A percentile compares a stretch with the other conserved stretches of the same genome.
Conservation (phyloP, 2,329 filamentous ascomycete species). For the Epichloe uncinata region DNA sequence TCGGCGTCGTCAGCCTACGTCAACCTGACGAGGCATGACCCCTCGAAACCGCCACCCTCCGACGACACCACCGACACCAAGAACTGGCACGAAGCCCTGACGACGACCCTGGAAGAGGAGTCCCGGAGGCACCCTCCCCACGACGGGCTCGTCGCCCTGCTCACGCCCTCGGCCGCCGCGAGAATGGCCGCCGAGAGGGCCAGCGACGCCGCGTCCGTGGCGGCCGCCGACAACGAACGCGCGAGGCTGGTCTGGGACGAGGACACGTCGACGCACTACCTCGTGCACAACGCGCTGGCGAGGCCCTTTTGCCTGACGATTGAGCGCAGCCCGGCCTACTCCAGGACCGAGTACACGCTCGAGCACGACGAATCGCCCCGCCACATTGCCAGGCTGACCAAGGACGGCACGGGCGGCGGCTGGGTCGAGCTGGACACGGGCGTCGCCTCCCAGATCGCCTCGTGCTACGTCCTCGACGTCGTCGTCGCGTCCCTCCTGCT, state of each 20-base stretch:
- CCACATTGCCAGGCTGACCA: constrained; percentile 46
- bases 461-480: constrained; percentile 49
- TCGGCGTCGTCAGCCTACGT: constrained; percentile 46
- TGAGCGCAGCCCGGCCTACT: constrained; percentile 45
- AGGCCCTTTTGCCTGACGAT: constrained; percentile 49
- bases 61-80: constrained; percentile 21
- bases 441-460: constrained; percentile 44
- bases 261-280: constrained; percentile 43
- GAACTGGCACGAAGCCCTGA: constrained; percentile 44
- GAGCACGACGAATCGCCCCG: constrained; percentile 50
- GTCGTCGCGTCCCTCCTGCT: constrained; percentile 46
- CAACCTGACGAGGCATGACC: constrained; percentile 45
- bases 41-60: constrained; percentile 27
- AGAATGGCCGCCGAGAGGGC: constrained; percentile 48
- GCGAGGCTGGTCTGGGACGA: constrained; percentile 61
- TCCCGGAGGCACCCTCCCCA: constrained; percentile 39
- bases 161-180: constrained; percentile 54
- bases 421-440: constrained; percentile 49
- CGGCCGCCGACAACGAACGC: constrained; percentile 54
- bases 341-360: constrained; percentile 48
- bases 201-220: constrained; percentile 43
- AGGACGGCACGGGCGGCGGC: constrained; percentile 45
- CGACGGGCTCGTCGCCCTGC: constrained; percentile 51
- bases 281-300: constrained; percentile 51
- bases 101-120: constrained; percentile 44